phyloP scores from a whole-genome alignment of 192 early-diverging fungal genomes.

The Mortierella alpina region DNA sequence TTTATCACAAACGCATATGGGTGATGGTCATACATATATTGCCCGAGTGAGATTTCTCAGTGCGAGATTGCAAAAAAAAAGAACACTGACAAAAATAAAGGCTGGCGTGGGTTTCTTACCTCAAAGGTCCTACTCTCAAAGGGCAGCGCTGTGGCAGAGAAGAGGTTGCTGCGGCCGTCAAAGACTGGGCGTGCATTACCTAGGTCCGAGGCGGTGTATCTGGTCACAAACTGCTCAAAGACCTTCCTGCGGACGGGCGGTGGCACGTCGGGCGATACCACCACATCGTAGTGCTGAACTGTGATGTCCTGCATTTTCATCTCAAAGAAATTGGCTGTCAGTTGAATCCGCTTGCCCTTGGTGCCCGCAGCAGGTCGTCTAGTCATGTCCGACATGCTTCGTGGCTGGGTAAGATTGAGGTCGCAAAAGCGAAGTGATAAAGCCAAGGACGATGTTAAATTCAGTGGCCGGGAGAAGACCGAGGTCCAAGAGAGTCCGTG shows the following conservation, averaged over 20 bases:
- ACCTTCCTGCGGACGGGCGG: constrained; percentile 74
- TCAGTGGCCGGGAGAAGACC: too few relatives aligned
- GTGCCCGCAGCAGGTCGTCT: constrained; percentile 59
- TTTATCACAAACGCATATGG: too few relatives aligned
- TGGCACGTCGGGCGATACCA: constrained; percentile 80
- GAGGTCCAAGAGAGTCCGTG: too few relatives aligned
- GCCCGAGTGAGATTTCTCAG: constrained; percentile 18
- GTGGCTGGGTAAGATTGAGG: too few relatives aligned
- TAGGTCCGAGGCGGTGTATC: constrained; percentile 62
- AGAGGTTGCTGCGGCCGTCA: constrained; percentile 86
- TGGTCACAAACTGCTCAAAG: constrained; percentile 69
- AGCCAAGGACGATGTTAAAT: too few relatives aligned
- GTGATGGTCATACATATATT: too few relatives aligned
- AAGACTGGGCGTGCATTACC: constrained; percentile 74
- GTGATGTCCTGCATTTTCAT: constrained; percentile 67
- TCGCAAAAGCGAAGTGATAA: too few relatives aligned
- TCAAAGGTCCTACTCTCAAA: constrained; percentile 69
- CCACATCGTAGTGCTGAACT: constrained; percentile 89
- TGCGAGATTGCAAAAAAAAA: too few relatives aligned
- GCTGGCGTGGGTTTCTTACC: constrained; percentile 22
- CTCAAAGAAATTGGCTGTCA: constrained; percentile 81
- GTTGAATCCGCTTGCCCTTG: constrained; percentile 52
- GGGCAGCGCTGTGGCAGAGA: constrained; percentile 64
- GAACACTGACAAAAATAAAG: background rate
- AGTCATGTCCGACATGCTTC: too few relatives aligned